Conservation (phyloP, 345 rosid species). For the Lepidium aucheri region DNA sequence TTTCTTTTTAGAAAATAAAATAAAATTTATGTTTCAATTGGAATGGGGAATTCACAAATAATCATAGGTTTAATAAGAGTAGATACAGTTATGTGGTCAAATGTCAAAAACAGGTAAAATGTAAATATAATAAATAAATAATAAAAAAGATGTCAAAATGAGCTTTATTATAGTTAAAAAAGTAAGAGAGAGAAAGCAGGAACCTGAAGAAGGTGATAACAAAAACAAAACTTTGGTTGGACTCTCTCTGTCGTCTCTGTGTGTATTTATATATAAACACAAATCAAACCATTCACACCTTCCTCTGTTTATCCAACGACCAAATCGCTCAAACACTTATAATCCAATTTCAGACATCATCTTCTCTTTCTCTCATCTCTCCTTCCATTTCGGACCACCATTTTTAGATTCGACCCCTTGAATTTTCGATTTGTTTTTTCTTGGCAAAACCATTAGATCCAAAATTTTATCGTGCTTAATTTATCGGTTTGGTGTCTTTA, state of each 20-base stretch:
- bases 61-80: no score
- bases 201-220: neutral
- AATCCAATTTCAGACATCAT: neutral
- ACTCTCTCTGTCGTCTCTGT: neutral
- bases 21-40: no score
- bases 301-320: neutral
- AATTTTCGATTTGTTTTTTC: neutral
- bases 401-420: neutral
- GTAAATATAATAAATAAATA: neutral
- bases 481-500: neutral
- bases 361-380: neutral
- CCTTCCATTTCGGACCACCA: conserved; percentile 21
- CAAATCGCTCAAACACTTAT: neutral
- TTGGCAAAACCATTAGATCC: neutral
- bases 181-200: neutral
- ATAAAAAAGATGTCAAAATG: neutral
- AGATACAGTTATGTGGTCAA: neutral
- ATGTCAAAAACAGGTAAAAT: no score
- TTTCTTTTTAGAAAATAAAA: neutral
- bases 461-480: neutral
- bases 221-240: neutral
- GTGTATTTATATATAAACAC: neutral
- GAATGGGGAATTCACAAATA: no score
- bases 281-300: neutral
- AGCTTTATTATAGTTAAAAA: neutral